Conservation (phyloP, 2,329 filamentous ascomycete genomes). For the Thyridium curvatum region DNA sequence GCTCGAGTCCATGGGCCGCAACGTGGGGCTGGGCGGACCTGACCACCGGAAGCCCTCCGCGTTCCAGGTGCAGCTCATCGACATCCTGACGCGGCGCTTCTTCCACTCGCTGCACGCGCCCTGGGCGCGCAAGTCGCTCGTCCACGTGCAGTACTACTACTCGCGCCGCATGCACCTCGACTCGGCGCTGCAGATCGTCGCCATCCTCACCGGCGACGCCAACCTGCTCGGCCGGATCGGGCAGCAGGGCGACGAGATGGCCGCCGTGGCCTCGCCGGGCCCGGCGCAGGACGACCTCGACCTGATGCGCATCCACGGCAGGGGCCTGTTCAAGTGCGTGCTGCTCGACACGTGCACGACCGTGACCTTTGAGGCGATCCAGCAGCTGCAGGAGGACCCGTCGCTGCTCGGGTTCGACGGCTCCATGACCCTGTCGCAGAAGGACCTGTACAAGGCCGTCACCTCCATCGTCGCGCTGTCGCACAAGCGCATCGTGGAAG, state of each 20-base stretch:
- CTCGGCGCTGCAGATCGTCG: slow-evolving; percentile 8
- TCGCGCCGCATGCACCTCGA: slow-evolving; percentile 12
- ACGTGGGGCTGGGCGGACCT: too few species aligned
- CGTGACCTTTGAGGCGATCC: slow-evolving; percentile 8
- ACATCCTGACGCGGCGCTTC: slow-evolving; percentile 13
- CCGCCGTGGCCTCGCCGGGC: too few species aligned
- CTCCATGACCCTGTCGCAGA: slow-evolving; percentile 7
- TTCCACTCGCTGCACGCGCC: slow-evolving; percentile 13
- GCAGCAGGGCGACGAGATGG: too few species aligned
- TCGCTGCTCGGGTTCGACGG: slow-evolving; percentile 5
- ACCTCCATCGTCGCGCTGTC: slow-evolving; percentile 1
- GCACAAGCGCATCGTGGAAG: slow-evolving; percentile 8
- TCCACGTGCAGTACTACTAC: slow-evolving; percentile 12
- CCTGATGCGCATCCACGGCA: slow-evolving; percentile 8
- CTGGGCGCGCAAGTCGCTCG: slow-evolving; percentile 9
- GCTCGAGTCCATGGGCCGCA: neutral
- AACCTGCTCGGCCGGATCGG: too few species aligned
- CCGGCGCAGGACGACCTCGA: too few species aligned
- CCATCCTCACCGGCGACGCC: too few species aligned
- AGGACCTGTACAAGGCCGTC: slow-evolving; percentile 10
- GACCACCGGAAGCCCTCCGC: slow-evolving; percentile 1
- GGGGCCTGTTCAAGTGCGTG: slow-evolving; percentile 12
- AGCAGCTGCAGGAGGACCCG: slow-evolving; percentile 11
- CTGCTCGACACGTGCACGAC: slow-evolving; percentile 9
- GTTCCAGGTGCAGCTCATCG: slow-evolving; percentile 8